Conservation (phyloP, 768 basidiomycete species). For the Cubamyces sp. region DNA sequence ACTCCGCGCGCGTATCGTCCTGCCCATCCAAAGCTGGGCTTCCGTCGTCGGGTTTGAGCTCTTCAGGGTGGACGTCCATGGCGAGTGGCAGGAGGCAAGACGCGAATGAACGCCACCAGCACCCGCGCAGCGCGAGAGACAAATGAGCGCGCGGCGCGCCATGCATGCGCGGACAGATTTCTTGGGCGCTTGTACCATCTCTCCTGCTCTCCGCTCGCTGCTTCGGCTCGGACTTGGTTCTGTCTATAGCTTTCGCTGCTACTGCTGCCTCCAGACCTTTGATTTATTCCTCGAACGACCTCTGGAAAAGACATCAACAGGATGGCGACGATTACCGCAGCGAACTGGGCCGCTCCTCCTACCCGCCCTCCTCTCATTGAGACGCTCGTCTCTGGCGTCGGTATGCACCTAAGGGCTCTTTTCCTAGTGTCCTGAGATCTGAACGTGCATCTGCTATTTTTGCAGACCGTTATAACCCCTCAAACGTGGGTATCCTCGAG, state of each 20-base stretch:
- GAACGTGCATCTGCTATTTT: not conserved
- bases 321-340: conserved; percentile 50
- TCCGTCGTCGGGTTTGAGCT: conserved; percentile 2
- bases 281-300: not conserved
- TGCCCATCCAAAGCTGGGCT: not conserved
- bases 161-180: conserved; percentile 18
- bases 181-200: conserved; percentile 10
- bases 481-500: conserved; percentile 90
- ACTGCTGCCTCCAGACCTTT: not conserved
- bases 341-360: conserved; percentile 73
- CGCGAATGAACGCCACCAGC: not conserved
- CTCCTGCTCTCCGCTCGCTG: conserved; percentile 2
- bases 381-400: conserved; percentile 88
- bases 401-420: conserved; percentile 46
- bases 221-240: not conserved
- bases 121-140: not conserved
- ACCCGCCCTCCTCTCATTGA: conserved; percentile 88
- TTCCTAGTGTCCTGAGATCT: not conserved
- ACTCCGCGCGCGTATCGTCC: not conserved
- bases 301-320: conserved; percentile 3
- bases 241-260: not conserved
- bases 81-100: conserved; percentile 1
- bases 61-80: conserved; percentile 25
- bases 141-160: conserved; percentile 1
- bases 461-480: conserved; percentile 95